Evolutionary conservation across 2,329 filamentous ascomycete genomes (phyloP).

Genomic region (Alternaria metachromatica): DNA sequence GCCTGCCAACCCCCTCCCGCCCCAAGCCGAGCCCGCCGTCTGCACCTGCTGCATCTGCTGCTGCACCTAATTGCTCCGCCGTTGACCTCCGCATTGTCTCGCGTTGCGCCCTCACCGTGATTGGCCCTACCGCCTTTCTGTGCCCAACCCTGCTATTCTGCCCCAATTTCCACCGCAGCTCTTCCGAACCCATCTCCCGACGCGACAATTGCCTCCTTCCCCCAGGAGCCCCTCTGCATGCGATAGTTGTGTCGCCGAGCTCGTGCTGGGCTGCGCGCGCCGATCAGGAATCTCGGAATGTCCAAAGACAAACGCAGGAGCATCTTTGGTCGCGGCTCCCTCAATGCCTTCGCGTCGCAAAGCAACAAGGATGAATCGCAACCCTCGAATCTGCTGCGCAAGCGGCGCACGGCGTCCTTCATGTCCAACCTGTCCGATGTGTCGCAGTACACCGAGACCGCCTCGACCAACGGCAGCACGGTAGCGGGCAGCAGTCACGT

Average conservation of each 20-base stretch:
- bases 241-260: conserved; percentile 31
- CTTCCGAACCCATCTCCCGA: background rate
- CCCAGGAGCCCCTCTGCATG: conserved; percentile 25
- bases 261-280: conserved; percentile 39
- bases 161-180: background rate
- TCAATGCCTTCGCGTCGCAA: conserved; percentile 39
- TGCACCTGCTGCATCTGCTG: background rate
- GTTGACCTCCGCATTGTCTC: conserved; percentile 8
- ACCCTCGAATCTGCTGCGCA: conserved; percentile 45
- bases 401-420: conserved; percentile 47
- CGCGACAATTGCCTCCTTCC: conserved; percentile 15
- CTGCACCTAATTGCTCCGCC: conserved; percentile 2
- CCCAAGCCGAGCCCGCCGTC: conserved; percentile 6
- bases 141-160: conserved; percentile 2
- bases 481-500: conserved; percentile 8
- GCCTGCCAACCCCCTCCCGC: conserved; percentile 9
- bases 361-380: conserved; percentile 43
- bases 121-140: conserved; percentile 5
- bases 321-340: conserved; percentile 46
- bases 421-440: conserved; percentile 42
- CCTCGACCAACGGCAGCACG: conserved; percentile 19
- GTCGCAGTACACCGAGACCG: conserved; percentile 31
- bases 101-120: conserved; percentile 17
- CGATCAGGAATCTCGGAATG: conserved; percentile 35
- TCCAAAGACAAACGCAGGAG: conserved; percentile 47